phyloP scores from a whole-genome alignment of 1,284 basidiomycete genomes.

The Tylopilus sp. region DNA sequence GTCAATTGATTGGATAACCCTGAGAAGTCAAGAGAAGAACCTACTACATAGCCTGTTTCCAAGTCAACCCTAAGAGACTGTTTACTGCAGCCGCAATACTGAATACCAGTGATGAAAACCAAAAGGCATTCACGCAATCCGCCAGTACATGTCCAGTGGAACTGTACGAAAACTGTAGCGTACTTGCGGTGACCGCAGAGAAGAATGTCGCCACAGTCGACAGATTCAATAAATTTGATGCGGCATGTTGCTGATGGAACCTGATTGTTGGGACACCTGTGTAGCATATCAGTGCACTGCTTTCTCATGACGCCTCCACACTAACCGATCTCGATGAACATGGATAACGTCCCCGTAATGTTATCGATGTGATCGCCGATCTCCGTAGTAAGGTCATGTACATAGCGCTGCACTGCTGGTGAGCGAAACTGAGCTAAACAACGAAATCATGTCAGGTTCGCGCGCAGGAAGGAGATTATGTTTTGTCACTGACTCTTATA shows the following conservation, averaged over 20 bases:
- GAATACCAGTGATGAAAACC: slow-evolving; percentile 60
- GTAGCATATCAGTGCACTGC: slow-evolving; percentile 24
- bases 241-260: slow-evolving; percentile 55
- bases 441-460: slow-evolving; percentile 14
- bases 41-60: slow-evolving; percentile 63
- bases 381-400: slow-evolving; percentile 51
- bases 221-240: slow-evolving; percentile 49
- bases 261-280: slow-evolving; percentile 59
- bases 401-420: slow-evolving; percentile 50
- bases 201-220: slow-evolving; percentile 61
- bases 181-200: slow-evolving; percentile 56
- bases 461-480: neutral
- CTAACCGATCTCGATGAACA: slow-evolving; percentile 55
- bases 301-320: slow-evolving; percentile 18
- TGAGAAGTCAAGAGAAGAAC: slow-evolving; percentile 26
- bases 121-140: slow-evolving; percentile 54
- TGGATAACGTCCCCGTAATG: slow-evolving; percentile 46
- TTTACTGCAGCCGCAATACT: slow-evolving; percentile 60
- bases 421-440: slow-evolving; percentile 48
- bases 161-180: slow-evolving; percentile 48
- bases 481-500: slow-evolving; percentile 32
- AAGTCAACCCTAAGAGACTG: slow-evolving; percentile 52
- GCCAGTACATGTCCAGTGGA: slow-evolving; percentile 28
- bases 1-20: slow-evolving; percentile 11
- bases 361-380: slow-evolving; percentile 55